phyloP scores from a whole-genome alignment of 768 basidiomycete species.

The Thelephora ganbajun region DNA sequence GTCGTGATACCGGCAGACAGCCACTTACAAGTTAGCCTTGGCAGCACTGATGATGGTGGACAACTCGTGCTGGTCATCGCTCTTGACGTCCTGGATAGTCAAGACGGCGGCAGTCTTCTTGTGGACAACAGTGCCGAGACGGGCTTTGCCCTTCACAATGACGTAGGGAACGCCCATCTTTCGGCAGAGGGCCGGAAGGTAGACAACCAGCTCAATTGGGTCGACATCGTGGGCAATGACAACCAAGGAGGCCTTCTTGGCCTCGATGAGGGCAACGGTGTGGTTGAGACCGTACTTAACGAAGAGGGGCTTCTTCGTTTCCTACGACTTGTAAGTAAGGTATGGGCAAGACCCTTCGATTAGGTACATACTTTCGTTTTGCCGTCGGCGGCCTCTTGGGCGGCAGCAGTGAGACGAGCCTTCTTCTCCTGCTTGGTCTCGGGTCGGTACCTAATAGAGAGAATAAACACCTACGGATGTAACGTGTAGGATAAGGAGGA shows the following conservation, averaged over 20 bases:
- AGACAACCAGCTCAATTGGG: conserved; percentile 97
- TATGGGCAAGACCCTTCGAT: neutral
- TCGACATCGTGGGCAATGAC: conserved; percentile 97
- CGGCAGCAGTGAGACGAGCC: conserved; percentile 69
- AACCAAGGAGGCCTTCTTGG: conserved; percentile 94
- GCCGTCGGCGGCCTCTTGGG: conserved; percentile 66
- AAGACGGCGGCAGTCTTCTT: conserved; percentile 95
- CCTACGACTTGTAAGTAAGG: conserved; percentile 24
- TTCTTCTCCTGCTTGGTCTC: conserved; percentile 97
- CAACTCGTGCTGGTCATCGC: conserved; percentile 88
- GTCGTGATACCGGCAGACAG: neutral
- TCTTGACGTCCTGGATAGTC: conserved; percentile 85
- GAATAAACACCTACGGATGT: neutral
- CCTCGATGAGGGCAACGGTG: conserved; percentile 87
- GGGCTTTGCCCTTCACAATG: conserved; percentile 96
- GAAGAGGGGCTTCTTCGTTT: conserved; percentile 88
- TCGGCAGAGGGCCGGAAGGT: conserved; percentile 94
- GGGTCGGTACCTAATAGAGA: conserved; percentile 48
- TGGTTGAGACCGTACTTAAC: conserved; percentile 98
- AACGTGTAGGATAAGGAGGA: neutral
- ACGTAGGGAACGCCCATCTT: conserved; percentile 99
- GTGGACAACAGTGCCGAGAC: conserved; percentile 94
- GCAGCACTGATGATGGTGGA: conserved; percentile 85
- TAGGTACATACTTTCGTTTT: conserved; percentile 48
- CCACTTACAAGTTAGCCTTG: conserved; percentile 91